These are phyloP conservation scores for Diaporthe longicolla DNA, from an alignment of 2,329 filamentous ascomycete species.

Conservation along the genomic window DNA sequence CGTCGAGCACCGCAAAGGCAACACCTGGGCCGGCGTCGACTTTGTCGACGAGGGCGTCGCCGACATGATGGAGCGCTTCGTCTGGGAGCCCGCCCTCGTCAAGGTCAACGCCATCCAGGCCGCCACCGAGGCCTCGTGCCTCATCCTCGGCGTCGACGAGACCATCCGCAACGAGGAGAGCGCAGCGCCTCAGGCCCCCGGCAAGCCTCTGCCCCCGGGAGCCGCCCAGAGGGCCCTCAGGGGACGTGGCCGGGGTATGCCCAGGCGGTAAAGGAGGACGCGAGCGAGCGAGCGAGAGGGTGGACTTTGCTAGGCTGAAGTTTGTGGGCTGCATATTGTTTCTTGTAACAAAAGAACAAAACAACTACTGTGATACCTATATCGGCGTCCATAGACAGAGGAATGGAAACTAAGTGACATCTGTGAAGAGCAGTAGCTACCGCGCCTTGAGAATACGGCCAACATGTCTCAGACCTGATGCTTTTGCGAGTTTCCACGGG, in stretches of 20 bases:
- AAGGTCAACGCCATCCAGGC: slow-evolving; percentile 98
- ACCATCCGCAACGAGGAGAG: slow-evolving; percentile 99
- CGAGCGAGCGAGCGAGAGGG: neutral
- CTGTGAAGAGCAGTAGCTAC: slow-evolving; percentile 5
- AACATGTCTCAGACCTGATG: neutral
- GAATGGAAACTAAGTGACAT: slow-evolving; percentile 32
- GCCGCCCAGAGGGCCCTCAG: slow-evolving; percentile 91
- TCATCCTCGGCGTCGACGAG: slow-evolving; percentile 97
- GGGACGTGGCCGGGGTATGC: slow-evolving; percentile 90
- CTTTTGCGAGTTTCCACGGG: too few species aligned
- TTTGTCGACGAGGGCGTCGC: slow-evolving; percentile 92
- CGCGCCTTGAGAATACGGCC: neutral
- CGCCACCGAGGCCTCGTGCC: slow-evolving; percentile 92
- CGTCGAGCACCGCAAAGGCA: slow-evolving; percentile 95
- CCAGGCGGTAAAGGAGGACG: slow-evolving; percentile 73
- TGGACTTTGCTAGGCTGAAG: neutral
- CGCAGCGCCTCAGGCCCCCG: slow-evolving; percentile 83
- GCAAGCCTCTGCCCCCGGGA: slow-evolving; percentile 80
- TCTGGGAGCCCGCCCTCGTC: slow-evolving; percentile 96
- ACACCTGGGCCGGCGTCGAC: slow-evolving; percentile 95
- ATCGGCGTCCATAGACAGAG: slow-evolving; percentile 41
- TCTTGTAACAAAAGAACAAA: slow-evolving; percentile 37
- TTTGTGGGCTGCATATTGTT: slow-evolving; percentile 36
- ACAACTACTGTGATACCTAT: slow-evolving; percentile 42
- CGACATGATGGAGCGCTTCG: slow-evolving; percentile 95